These are phyloP conservation scores for Penicillium sp. DNA, from an alignment of 2,329 filamentous ascomycete species.

Conservation along the genomic window DNA sequence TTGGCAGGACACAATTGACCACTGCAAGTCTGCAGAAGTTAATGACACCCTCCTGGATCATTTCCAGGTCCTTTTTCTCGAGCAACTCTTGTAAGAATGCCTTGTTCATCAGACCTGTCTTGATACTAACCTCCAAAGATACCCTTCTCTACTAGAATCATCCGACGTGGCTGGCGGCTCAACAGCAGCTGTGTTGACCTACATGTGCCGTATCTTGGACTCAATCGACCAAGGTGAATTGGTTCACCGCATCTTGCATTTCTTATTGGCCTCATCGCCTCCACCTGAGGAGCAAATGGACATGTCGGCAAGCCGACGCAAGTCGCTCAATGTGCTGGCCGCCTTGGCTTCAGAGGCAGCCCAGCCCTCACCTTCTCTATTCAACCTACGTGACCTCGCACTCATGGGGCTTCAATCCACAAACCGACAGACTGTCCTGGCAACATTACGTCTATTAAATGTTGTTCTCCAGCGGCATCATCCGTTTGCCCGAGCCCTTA, in stretches of 20 bases:
- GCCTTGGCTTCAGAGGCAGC: constrained; percentile 75
- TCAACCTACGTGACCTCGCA: constrained; percentile 89
- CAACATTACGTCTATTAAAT: constrained; percentile 83
- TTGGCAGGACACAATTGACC: constrained; percentile 97
- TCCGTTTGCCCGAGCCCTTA: constrained; percentile 69
- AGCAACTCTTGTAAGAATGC: constrained; percentile 74
- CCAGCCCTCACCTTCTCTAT: constrained; percentile 76
- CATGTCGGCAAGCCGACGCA: constrained; percentile 66
- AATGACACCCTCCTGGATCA: constrained; percentile 92
- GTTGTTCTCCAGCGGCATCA: constrained; percentile 86
- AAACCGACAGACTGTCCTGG: constrained; percentile 84
- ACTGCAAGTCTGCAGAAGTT: constrained; percentile 88
- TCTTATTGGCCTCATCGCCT: constrained; percentile 75
- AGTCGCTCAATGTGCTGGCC: constrained; percentile 82
- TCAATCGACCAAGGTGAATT: constrained; percentile 90
- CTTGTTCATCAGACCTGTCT: too few relatives aligned
- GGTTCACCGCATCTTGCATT: constrained; percentile 89
- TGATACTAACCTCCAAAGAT: constrained; percentile 53
- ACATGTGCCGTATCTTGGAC: constrained; percentile 85
- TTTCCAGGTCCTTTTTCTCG: constrained; percentile 93
- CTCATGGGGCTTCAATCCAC: constrained; percentile 79
- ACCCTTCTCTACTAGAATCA: constrained; percentile 92
- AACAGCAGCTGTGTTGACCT: constrained; percentile 91
- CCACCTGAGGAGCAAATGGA: constrained; percentile 59
- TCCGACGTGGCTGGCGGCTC: constrained; percentile 97